A percentile compares a stretch with the other conserved stretches of the same genome.
These are phyloP conservation scores for Blastomyces gilchristii DNA, from an alignment of 2,329 filamentous ascomycete species.

Conservation along the genomic window DNA sequence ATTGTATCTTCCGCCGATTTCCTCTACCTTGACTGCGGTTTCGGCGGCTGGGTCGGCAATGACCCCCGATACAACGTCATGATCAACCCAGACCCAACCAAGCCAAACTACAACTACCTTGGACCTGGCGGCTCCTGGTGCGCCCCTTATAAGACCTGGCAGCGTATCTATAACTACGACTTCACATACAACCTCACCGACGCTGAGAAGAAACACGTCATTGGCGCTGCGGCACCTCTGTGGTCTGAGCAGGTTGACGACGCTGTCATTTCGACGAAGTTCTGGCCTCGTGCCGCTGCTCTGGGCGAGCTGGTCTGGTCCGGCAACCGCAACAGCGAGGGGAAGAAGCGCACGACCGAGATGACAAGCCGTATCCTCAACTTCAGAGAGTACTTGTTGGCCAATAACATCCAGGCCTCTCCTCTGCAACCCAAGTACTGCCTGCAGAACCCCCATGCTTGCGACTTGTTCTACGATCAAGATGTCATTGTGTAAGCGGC, in stretches of 20 bases:
- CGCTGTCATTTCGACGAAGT: conserved; percentile 39
- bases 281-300: conserved; percentile 50
- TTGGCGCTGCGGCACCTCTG: conserved; percentile 44
- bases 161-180: conserved; percentile 51
- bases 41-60: conserved; percentile 45
- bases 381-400: conserved; percentile 50
- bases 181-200: conserved; percentile 42
- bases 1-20: conserved; percentile 49
- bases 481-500: conserved; percentile 18
- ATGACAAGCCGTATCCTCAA: conserved; percentile 49
- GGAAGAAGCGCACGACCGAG: conserved; percentile 43
- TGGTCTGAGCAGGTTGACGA: conserved; percentile 49
- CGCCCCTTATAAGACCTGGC: conserved; percentile 50
- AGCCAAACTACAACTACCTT: conserved; percentile 46
- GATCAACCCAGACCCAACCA: conserved; percentile 40
- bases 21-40: conserved; percentile 48
- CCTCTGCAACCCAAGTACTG: conserved; percentile 50
- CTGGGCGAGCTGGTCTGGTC: conserved; percentile 48
- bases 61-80: conserved; percentile 48
- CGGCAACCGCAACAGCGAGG: conserved; percentile 42
- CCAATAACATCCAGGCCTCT: conserved; percentile 42
- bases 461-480: conserved; percentile 47
- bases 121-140: conserved; percentile 48
- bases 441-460: conserved; percentile 47
- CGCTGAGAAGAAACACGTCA: conserved; percentile 39